Percentiles rank a stretch among this genome's conserved stretches.
These are phyloP conservation scores for Clarireedia paspali DNA, from an alignment of 2,329 filamentous ascomycete genomes.

Conservation along the genomic window DNA sequence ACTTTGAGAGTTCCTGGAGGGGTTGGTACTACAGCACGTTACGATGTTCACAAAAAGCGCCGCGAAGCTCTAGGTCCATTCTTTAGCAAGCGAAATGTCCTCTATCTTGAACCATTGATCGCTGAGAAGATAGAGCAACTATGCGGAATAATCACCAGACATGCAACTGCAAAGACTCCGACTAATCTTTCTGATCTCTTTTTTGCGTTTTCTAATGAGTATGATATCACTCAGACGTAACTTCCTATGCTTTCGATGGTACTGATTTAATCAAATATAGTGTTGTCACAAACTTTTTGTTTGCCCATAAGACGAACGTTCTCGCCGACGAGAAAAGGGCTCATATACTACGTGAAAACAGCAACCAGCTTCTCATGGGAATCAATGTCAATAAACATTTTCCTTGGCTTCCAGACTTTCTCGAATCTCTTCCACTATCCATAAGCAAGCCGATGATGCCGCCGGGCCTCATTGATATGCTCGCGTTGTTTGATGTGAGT, in stretches of 20 bases:
- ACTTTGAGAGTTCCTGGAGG: neutral
- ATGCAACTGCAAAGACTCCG: neutral
- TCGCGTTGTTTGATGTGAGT: constrained; percentile 11
- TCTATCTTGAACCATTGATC: constrained; percentile 16
- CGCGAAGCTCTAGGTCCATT: constrained; percentile 17
- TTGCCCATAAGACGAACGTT: constrained; percentile 7
- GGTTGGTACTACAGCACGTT: constrained; percentile 6
- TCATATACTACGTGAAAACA: constrained; percentile 4
- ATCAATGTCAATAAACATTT: neutral
- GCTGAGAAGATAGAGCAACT: constrained; percentile 11
- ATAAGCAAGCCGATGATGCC: constrained; percentile 13
- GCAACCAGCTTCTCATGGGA: constrained; percentile 2
- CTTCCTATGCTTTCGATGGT: no score
- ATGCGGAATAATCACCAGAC: constrained; percentile 5
- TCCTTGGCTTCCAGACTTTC: constrained; percentile 10
- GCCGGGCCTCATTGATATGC: constrained; percentile 11
- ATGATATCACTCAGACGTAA: neutral
- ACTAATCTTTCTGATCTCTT: neutral
- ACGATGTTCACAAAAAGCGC: constrained; percentile 16
- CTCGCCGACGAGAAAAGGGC: constrained; percentile 8
- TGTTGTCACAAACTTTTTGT: constrained; percentile 10
- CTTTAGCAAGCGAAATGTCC: constrained; percentile 17
- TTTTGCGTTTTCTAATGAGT: constrained; percentile 1
- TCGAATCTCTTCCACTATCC: constrained; percentile 7
- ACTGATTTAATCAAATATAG: neutral